Base-by-base conservation (phyloP, 169 alveolate species). In the Cryptosporidium ubiquitum region DNA sequence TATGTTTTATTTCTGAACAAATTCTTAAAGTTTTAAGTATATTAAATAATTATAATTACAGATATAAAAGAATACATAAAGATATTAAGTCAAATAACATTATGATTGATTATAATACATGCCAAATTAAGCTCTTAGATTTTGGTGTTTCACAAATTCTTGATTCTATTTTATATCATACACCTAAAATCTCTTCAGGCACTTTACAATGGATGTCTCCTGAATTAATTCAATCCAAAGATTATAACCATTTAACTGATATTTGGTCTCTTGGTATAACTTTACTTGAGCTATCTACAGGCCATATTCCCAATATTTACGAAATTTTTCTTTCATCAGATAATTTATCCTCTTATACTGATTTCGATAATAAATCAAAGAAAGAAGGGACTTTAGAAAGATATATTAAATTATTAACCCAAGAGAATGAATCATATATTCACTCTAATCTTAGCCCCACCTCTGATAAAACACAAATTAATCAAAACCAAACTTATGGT, bases 141-240 rank as follows among this genome's bases (percentile, higher is more conserved):
- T 79, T 79, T 79, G 89, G 89, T 26, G 89, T 61, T 26, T 79
- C 79, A 16, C 89, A 79, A 79, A 79, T 79, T 58, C 58, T 79
- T 37, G 89, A 79, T 18, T 58, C 66, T 0, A 20, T 79, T 29
- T 40, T 79, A 7, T 40, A 40, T 55, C 55, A 58, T 44, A 58
- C 73, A 20, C 89, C 89, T 14, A 79, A 79, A 61, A 79, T 79
- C 26, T 64, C 79, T 3, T 58, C 89, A 6, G 89, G 89, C 40
- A 79, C 89, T 29, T 29, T 79, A 31, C 89, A 79, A 29, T 79
- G 89, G 89, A 61, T 79, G 89, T 58, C 89, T 16, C 89, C 89
- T 60, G 89, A 79, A 44, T 16, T 79, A 29, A 37, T 79, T n/a
- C 40, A 42, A 29, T 44, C 44, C 16, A 61, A 18, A 14, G 89